Percentiles rank a stretch among this genome's conserved stretches.
These are phyloP conservation scores for Hirschioporus abietinus DNA, from an alignment of 768 basidiomycete species.

Conservation along the genomic window DNA sequence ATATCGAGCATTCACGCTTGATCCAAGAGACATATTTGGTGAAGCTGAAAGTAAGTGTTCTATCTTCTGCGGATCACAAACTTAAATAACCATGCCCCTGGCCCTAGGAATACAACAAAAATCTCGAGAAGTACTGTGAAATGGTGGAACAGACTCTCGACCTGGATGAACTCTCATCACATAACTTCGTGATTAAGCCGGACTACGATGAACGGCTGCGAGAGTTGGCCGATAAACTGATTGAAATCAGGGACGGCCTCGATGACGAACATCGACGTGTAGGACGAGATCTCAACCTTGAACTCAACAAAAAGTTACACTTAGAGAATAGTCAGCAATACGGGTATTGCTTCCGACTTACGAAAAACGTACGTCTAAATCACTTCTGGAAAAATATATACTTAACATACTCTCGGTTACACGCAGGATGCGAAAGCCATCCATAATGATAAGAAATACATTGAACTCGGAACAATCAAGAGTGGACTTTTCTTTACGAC, in stretches of 20 bases:
- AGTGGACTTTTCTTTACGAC: constrained; percentile 90
- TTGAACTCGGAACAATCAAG: constrained; percentile 81
- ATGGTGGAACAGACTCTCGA: constrained; percentile 98
- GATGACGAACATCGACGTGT: constrained; percentile 75
- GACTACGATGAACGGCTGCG: constrained; percentile 80
- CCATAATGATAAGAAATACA: constrained; percentile 59
- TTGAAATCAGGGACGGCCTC: constrained; percentile 67
- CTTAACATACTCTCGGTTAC: constrained; percentile 3
- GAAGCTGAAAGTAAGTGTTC: constrained; percentile 46
- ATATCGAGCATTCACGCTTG: constrained; percentile 44
- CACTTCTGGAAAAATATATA: not conserved
- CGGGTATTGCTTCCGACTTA: constrained; percentile 89
- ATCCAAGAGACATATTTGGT: constrained; percentile 65
- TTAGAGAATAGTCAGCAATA: constrained; percentile 86
- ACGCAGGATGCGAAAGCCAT: constrained; percentile 75
- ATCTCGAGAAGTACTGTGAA: constrained; percentile 73
- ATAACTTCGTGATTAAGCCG: constrained; percentile 88
- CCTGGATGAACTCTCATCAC: constrained; percentile 74
- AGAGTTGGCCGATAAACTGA: constrained; percentile 61
- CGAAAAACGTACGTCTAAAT: constrained; percentile 66
- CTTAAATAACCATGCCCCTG: constrained; percentile 3
- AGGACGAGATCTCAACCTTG: constrained; percentile 67
- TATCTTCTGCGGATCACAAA: not conserved
- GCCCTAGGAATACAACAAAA: constrained; percentile 55
- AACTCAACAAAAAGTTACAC: constrained; percentile 93